Percentiles rank a stretch among this genome's conserved stretches.
These are phyloP conservation scores for Neofusicoccum sp. DNA, from an alignment of 2,329 filamentous ascomycete species.

Conservation along the genomic window DNA sequence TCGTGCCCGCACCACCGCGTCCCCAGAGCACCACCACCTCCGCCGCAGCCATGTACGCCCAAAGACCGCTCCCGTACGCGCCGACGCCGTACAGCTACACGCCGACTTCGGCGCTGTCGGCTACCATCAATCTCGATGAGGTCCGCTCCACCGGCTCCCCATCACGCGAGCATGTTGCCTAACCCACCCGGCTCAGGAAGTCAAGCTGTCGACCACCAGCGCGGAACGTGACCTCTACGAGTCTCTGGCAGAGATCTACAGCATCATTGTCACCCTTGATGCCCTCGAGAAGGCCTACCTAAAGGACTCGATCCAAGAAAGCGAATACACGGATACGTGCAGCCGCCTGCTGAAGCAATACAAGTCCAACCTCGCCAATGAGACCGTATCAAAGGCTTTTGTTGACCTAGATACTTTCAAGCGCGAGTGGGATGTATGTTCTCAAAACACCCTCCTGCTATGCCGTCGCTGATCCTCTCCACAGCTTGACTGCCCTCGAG, in stretches of 20 bases:
- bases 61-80: slow-evolving; percentile 70
- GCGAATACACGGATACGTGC: slow-evolving; percentile 95
- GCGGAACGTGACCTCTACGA: slow-evolving; percentile 92
- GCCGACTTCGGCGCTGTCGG: slow-evolving; percentile 65
- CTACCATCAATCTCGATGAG: slow-evolving; percentile 91
- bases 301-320: slow-evolving; percentile 88
- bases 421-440: slow-evolving; percentile 70
- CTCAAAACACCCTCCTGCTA: neutral
- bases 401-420: slow-evolving; percentile 89
- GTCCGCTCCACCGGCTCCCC: slow-evolving; percentile 31
- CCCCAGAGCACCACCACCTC: neutral
- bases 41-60: slow-evolving; percentile 45
- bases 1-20: neutral
- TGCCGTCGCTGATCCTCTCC: neutral
- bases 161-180: neutral
- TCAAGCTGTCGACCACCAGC: slow-evolving; percentile 82
- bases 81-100: slow-evolving; percentile 90
- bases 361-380: slow-evolving; percentile 87
- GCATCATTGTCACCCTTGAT: slow-evolving; percentile 93
- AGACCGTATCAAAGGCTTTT: slow-evolving; percentile 85
- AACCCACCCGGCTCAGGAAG: slow-evolving; percentile 61
- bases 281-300: slow-evolving; percentile 95
- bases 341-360: slow-evolving; percentile 93
- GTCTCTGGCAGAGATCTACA: slow-evolving; percentile 94
- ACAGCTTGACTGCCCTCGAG: slow-evolving; percentile 89